These are phyloP conservation scores for Aspergillus leporis DNA, from an alignment of 495 filamentous ascomycete species.

Conservation along the genomic window DNA sequence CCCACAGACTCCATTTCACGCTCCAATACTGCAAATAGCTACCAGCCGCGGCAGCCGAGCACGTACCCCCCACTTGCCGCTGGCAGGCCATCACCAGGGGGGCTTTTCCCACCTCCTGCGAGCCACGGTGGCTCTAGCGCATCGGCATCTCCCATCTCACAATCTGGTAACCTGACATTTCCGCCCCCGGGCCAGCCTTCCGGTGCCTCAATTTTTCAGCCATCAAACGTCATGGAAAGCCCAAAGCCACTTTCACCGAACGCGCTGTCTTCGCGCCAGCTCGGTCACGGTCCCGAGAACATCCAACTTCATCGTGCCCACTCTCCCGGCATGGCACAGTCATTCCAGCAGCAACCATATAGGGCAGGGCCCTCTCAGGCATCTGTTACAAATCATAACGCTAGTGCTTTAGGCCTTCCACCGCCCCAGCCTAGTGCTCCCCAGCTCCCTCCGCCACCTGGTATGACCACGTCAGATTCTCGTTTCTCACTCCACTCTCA, in stretches of 20 bases:
- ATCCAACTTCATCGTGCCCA: slow-evolving; percentile 56
- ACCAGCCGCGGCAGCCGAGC: slow-evolving; percentile 62
- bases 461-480: slow-evolving; percentile 47
- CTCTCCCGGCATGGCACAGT: slow-evolving; percentile 68
- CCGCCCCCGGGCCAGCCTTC: slow-evolving; percentile 43
- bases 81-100: slow-evolving; percentile 46
- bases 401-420: slow-evolving; percentile 35
- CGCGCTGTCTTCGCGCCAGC: slow-evolving; percentile 59
- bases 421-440: slow-evolving; percentile 43
- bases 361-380: slow-evolving; percentile 42
- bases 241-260: slow-evolving; percentile 84
- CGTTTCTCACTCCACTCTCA: slow-evolving; percentile 44
- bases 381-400: slow-evolving; percentile 28
- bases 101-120: slow-evolving; percentile 60
- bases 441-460: slow-evolving; percentile 55
- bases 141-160: slow-evolving; percentile 56
- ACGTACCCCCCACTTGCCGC: slow-evolving; percentile 76
- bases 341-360: slow-evolving; percentile 67
- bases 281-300: slow-evolving; percentile 52
- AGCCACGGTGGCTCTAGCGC: slow-evolving; percentile 51
- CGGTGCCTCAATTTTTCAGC: slow-evolving; percentile 63
- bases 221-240: slow-evolving; percentile 78
- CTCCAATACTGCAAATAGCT: slow-evolving; percentile 50
- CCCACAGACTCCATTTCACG: slow-evolving; percentile 37
- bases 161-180: slow-evolving; percentile 48